Evolutionary conservation across 306 rosid species (phyloP).

Genomic region (Glycine soja): DNA sequence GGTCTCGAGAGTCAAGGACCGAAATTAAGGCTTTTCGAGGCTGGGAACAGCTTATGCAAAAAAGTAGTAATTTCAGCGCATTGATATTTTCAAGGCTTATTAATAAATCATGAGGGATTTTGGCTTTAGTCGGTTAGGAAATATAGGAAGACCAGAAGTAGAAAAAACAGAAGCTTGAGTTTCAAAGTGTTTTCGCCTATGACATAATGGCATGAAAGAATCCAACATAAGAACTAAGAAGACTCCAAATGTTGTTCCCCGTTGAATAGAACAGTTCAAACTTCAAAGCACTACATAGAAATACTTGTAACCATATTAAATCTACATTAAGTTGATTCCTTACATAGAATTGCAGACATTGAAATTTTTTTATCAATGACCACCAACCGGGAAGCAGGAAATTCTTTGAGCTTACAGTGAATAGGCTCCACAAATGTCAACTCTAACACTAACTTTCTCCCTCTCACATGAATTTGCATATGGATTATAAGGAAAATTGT

Average conservation of each 20-base stretch:
- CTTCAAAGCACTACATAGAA: neutral
- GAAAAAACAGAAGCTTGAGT: neutral
- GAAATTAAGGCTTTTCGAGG: neutral
- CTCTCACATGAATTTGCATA: too few species aligned
- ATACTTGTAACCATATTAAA: conserved; percentile 3
- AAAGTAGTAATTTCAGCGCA: neutral
- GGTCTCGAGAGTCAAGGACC: neutral
- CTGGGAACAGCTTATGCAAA: conserved; percentile 5
- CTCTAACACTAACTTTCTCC: too few species aligned
- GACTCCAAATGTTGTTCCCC: neutral
- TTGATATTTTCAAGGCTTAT: neutral
- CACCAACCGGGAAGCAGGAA: too few species aligned
- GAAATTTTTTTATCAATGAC: too few species aligned
- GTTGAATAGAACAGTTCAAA: too few species aligned
- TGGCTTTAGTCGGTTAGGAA: neutral
- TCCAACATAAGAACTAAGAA: neutral
- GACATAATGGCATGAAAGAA: conserved; percentile 27
- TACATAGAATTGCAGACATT: too few species aligned
- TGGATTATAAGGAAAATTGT: too few species aligned
- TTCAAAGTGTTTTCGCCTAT: conserved; percentile 13
- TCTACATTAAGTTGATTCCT: neutral
- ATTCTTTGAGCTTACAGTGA: too few species aligned
- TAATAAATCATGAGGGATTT: neutral
- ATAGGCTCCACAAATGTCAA: too few species aligned
- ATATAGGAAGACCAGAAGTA: neutral